These are phyloP conservation scores for Helminthosporium solani DNA, from an alignment of 2,329 filamentous ascomycete genomes.

Conservation along the genomic window DNA sequence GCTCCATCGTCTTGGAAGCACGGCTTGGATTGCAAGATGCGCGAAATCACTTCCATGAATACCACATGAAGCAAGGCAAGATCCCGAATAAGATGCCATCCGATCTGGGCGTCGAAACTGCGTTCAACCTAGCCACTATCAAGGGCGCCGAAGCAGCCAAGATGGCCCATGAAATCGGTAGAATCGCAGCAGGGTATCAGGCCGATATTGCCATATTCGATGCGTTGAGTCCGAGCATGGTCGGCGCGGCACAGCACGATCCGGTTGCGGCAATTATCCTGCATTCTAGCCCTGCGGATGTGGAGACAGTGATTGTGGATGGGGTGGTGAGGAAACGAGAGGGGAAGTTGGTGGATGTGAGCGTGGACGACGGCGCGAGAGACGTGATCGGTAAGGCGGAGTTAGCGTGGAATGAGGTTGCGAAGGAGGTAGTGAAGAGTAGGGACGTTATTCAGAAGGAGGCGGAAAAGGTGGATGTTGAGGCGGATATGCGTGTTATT, in stretches of 20 bases:
- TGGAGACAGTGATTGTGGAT: constrained; percentile 49
- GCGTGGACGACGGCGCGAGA: constrained; percentile 21
- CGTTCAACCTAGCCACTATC: constrained; percentile 54
- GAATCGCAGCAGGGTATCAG: constrained; percentile 48
- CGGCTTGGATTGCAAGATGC: constrained; percentile 55
- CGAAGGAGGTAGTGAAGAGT: constrained; percentile 31
- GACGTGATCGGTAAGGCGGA: constrained; percentile 10
- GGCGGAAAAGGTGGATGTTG: constrained; percentile 33
- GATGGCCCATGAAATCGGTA: constrained; percentile 47
- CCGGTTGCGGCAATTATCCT: constrained; percentile 48
- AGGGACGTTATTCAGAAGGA: constrained; percentile 30
- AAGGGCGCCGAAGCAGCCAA: constrained; percentile 47
- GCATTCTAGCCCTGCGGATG: constrained; percentile 45
- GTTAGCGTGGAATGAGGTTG: constrained; percentile 36
- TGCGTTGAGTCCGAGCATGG: constrained; percentile 43
- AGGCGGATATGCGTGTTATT: constrained; percentile 14
- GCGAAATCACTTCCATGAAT: constrained; percentile 46
- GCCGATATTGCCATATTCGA: constrained; percentile 55
- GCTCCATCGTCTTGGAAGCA: constrained; percentile 49
- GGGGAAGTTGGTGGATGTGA: constrained; percentile 31
- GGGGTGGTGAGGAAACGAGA: constrained; percentile 44
- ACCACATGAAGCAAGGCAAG: constrained; percentile 45
- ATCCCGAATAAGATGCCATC: constrained; percentile 52
- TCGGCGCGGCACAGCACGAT: constrained; percentile 45
- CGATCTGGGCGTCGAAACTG: constrained; percentile 43